Base-by-base conservation (phyloP, 148 eudicot species). In the Rhododendron ferrugineum region DNA sequence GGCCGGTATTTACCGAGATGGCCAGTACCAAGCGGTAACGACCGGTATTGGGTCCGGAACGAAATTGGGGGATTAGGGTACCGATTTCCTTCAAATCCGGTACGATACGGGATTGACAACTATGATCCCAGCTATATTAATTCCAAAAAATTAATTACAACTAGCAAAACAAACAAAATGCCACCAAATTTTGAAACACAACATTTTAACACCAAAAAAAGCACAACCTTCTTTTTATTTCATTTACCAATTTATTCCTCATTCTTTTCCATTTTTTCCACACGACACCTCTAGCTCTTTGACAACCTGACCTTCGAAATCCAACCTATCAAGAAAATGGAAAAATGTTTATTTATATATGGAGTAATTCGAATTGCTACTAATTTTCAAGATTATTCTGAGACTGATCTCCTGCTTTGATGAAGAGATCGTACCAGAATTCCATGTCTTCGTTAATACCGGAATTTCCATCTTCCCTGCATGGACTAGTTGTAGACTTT, bases 391-490 rank as follows among this genome's bases (percentile, higher is more conserved):
- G 83, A 26, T 42, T 36, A 42, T 28, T 82, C 6, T 26, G 58
- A 18, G 46, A 34, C 2, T 11, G 70, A 28, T 82, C 84, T 42
- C 75, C 74, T 23, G 84, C 74, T 64, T 42, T 42, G 34, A 82
- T 64, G 84, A 82, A 62, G 36, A 82, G 23, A 42, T 82, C 64
- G 84, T 37, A 64, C 84, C 84, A 82, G 70, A 82, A 82, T 1
- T 9, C 49, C 75, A 82, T 62, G 74, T 82, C 84, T 13, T 42
- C 84, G 15, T 26, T 15, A 49, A 3, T 23, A n/a, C 23, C 15
- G 42, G 42, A 22, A 36, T 20, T 34, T 11, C 34, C 32, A 26
- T 66, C 73, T 11, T 26, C 73, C 5, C 73, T 26, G 16, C 44
- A 40, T 40, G 70, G 70, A 64, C 70, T 64, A 56, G 22, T 56